Base-by-base conservation (phyloP, 345 rosid genomes). In the Lepidium sativum region DNA sequence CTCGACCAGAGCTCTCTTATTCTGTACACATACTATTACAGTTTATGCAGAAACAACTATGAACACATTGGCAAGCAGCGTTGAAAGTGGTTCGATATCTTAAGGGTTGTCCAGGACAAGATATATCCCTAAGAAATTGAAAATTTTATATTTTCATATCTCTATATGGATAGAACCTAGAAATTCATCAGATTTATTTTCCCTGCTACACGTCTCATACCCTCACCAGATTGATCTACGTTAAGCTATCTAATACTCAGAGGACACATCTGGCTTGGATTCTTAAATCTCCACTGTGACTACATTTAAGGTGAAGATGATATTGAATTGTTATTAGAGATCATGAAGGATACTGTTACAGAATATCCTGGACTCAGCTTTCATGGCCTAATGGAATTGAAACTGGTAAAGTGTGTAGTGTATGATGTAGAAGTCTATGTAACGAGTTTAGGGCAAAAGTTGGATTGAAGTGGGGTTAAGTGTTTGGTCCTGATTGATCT, bases 241-340 rank as follows among this genome's bases (percentile, higher is more conserved):
- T 27, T 57, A 41, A 31, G 8, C 32, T 57, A 18, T 45, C 10
- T 18, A 6, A 6, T 56, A 57, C 38, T 25, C 47, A 43, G 13
- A 18, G 15, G 33, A 41, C 48, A 18, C 8, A 34, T 17, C 38
- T 16, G 8, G 21, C 29, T 50, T 27, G 3, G 54, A 18, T 12
- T 54, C n/a, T 40, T 53, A 11, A 12, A 52, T 33, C 17, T 43
- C 1, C 32, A 16, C 17, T 75, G 29, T 32, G n/a, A 44, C 56
- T 16, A 29, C 38, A 17, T 44, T 31, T 27, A 77, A 92, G 96
- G 98, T 72, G 86, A 84, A 77, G 83, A 77, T 33, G 64, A 85
- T 71, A 40, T 75, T 67, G 96, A 94, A 51, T 67, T 81, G 78
- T 74, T 92, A 55, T 34, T 92, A 78, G 96, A 83, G 83, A 75